A percentile compares a stretch with the other conserved stretches of the same genome.
phyloP scores from a whole-genome alignment of 129 eudicot genomes.

The Flaveria linearis region DNA sequence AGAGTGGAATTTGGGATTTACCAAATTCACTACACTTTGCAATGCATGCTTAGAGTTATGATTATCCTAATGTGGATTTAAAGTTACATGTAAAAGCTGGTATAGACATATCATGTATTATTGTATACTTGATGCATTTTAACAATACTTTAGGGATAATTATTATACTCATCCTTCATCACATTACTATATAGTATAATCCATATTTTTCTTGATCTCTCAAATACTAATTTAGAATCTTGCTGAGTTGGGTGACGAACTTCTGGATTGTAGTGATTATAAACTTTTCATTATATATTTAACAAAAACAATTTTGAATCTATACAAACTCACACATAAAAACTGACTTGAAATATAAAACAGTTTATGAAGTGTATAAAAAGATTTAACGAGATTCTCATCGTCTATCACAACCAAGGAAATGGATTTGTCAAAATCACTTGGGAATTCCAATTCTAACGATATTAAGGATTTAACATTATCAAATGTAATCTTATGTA shows the following conservation, averaged over 20 bases:
- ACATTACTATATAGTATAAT: background rate
- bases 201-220: background rate
- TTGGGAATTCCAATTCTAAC: no score
- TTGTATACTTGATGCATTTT: background rate
- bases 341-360: no score
- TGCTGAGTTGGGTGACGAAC: background rate
- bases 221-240: background rate
- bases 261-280: background rate
- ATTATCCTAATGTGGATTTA: background rate
- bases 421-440: no score
- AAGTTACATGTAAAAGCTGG: background rate
- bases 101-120: background rate
- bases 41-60: conserved; percentile 21
- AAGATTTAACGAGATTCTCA: no score
- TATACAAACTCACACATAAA: no score
- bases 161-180: background rate
- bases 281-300: no score
- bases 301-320: no score
- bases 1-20: conserved; percentile 24
- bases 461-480: no score
- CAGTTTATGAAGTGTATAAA: no score
- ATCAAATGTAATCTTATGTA: no score
- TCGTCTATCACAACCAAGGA: no score
- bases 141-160: background rate
- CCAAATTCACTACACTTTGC: conserved; percentile 5